A percentile compares a stretch with the other conserved stretches of the same genome.
phyloP scores from a whole-genome alignment of 176 grass and related monocot species.

The Themeda triandra region DNA sequence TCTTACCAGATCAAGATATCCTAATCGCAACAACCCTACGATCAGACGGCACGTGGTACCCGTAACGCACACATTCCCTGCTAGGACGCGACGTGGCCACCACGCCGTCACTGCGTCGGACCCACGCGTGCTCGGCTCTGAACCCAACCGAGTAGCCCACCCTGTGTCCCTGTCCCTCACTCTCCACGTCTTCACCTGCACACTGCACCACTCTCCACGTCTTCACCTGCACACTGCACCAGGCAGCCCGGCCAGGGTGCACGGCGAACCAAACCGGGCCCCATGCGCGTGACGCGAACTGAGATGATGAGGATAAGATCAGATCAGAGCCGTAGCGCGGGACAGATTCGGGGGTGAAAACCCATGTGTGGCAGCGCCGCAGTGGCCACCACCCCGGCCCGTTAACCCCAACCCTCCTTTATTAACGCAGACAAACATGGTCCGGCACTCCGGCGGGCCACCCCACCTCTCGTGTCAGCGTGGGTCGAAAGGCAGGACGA shows the following conservation, averaged over 20 bases:
- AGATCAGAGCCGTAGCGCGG: neutral
- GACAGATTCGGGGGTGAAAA: conserved; percentile 10
- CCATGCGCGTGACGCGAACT: neutral
- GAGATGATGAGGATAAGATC: conserved; percentile 37
- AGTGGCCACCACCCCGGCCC: neutral
- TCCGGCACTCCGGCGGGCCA: neutral
- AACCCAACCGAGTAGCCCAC: neutral
- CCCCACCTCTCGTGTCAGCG: neutral
- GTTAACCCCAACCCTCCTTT: no score
- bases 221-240: no score
- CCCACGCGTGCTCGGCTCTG: neutral
- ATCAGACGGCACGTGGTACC: neutral
- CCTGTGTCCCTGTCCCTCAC: neutral
- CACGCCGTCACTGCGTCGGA: neutral
- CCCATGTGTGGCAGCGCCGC: neutral
- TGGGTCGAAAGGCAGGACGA: neutral
- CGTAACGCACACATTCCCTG: neutral
- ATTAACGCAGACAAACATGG: neutral
- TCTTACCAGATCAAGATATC: neutral
- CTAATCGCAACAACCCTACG: neutral
- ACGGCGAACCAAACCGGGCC: neutral
- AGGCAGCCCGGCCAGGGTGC: no score
- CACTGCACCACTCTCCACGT: no score
- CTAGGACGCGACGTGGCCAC: neutral
- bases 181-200: no score